Percentiles rank a stretch among this genome's conserved stretches.
Conservation (phyloP, 2,329 filamentous ascomycete species). For the Gaeumannomyces tritici region DNA sequence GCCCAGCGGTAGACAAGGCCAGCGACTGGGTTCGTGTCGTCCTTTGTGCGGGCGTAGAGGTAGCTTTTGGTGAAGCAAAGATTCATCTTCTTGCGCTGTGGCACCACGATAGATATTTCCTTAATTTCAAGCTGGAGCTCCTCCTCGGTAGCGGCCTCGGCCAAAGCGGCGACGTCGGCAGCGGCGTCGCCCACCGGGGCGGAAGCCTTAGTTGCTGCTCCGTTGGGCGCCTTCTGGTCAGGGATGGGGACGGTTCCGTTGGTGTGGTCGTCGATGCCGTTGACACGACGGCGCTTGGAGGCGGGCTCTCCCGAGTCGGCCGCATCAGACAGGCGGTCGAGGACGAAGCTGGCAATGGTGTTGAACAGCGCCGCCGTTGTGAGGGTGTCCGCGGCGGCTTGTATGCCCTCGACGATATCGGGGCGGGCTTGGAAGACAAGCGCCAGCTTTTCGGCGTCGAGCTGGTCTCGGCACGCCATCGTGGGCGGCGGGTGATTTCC, state of each 20-base stretch:
- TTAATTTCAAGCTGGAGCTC: slow-evolving; percentile 49
- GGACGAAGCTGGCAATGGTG: slow-evolving; percentile 40
- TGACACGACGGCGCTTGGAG: slow-evolving; percentile 43
- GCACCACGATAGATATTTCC: slow-evolving; percentile 58
- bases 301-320: slow-evolving; percentile 32
- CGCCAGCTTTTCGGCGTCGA: slow-evolving; percentile 40
- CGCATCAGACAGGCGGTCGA: slow-evolving; percentile 26
- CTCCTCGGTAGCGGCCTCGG: slow-evolving; percentile 28
- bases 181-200: background rate
- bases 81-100: slow-evolving; percentile 59
- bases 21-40: slow-evolving; percentile 28
- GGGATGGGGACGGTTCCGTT: slow-evolving; percentile 10
- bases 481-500: background rate
- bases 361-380: slow-evolving; percentile 44
- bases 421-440: slow-evolving; percentile 45
- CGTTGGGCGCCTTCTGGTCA: slow-evolving; percentile 1
- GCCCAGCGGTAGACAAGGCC: slow-evolving; percentile 50
- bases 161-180: slow-evolving; percentile 10
- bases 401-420: slow-evolving; percentile 45
- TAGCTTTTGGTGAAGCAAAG: slow-evolving; percentile 51
- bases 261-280: slow-evolving; percentile 16
- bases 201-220: background rate
- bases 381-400: slow-evolving; percentile 43
- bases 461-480: slow-evolving; percentile 18
- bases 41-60: slow-evolving; percentile 46